These are phyloP conservation scores for Wickerhamomyces sp. DNA, from an alignment of 1,139 yeast genomes.

Conservation along the genomic window DNA sequence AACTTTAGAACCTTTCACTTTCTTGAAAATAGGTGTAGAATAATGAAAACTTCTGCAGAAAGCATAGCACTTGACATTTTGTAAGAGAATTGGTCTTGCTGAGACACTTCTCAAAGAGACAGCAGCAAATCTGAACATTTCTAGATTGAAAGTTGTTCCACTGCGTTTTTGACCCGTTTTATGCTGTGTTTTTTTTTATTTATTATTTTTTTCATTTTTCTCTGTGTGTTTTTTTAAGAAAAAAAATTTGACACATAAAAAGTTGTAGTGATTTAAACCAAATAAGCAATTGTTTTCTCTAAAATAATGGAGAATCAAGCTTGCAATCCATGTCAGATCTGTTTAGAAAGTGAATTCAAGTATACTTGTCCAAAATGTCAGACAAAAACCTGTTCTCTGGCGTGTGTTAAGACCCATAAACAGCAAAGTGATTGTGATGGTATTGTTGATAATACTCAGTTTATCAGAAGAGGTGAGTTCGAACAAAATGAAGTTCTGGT, in stretches of 20 bases:
- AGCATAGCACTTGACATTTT: not conserved
- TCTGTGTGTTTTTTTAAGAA: not conserved
- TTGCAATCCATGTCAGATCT: slow-evolving; percentile 40
- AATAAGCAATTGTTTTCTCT: not conserved
- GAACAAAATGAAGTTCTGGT: slow-evolving; percentile 39
- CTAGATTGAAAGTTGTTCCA: no score
- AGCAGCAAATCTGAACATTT: not conserved
- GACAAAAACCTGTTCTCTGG: slow-evolving; percentile 61
- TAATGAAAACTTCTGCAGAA: slow-evolving; percentile 1
- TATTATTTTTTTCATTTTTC: not conserved
- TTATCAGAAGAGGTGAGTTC: slow-evolving; percentile 36
- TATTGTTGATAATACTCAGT: slow-evolving; percentile 53
- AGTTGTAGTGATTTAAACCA: not conserved
- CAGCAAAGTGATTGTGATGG: slow-evolving; percentile 63
- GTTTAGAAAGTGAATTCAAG: slow-evolving; percentile 43
- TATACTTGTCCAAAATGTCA: slow-evolving; percentile 87
- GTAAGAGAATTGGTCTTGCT: not conserved
- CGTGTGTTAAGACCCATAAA: slow-evolving; percentile 72
- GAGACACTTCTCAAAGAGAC: not conserved
- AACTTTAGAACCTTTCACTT: slow-evolving; percentile 10
- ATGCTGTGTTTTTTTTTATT: not conserved
- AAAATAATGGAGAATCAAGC: not conserved
- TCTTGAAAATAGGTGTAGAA: slow-evolving; percentile 3
- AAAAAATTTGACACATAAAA: not conserved
- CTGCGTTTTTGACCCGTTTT: not conserved